Evolutionary conservation across 2,329 filamentous ascomycete genomes (phyloP), one percentile per base, ranked within the genome.

Genomic region (Microcyclospora tardicrescens): DNA sequence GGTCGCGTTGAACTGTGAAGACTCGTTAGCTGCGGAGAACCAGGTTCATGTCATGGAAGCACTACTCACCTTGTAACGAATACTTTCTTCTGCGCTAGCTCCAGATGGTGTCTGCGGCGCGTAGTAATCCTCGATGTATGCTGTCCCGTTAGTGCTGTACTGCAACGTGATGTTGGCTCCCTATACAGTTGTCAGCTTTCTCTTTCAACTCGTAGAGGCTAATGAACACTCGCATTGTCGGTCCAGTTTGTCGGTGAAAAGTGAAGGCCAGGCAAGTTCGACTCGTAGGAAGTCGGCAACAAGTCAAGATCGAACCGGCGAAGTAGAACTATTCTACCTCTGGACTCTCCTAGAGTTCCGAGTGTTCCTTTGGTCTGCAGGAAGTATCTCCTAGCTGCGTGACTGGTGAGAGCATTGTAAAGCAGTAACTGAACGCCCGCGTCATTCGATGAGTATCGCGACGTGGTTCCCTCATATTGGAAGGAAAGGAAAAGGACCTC

Each of bases 91-190:
- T 1, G 61, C 56, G 10, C 47, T 53, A 1, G 58, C 57, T 2
- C 51, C 56, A 1, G 37, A 13, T 0, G 54, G 48, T 1, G 58
- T 58, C 2, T 53, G 46, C 0, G 63, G 61, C 36, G 66, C 54
- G 43, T 69, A 72, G 44, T 65, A 68, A 45, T 72, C 69, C 42
- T 71, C 66, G 35, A 72, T 65, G 37, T 65, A 66, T 5, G 67
- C 67, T 0, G 60, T 65, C 16, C 49, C 44, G 0, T 48, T 48
- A 0, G 50, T 49, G 39, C 69, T 67, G 42, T 68, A 71, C 2
- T 59, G 50, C 0, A 72, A 45, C 6, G 46, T 51, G 29, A 69
- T 67, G 31, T 59, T 56, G 0, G 49, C 45, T 6, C 52, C 30
- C 30, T 32, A 32, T 10, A 15, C 12, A 32, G 4, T 5, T 8